Base-by-base conservation (phyloP, 192 early-diverging fungal genomes). In the Hyaloraphidium curvatum region DNA sequence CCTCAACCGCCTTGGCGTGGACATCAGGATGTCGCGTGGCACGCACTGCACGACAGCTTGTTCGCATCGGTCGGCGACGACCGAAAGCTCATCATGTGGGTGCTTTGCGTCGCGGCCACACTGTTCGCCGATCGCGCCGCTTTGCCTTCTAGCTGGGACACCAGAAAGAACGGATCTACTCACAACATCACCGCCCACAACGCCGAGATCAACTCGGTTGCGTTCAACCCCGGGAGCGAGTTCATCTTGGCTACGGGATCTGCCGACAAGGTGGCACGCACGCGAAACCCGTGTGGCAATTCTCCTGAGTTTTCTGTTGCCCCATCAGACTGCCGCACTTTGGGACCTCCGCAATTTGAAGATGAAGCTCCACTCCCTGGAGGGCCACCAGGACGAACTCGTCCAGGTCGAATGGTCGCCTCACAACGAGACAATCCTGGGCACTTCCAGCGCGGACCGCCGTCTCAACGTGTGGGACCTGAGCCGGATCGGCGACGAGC, bases 41-140 rank as follows among this genome's bases (percentile, higher is more conserved):
- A 88, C 55, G 66, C 66, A 27, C 65, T 81, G 59, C 76, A 87
- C 61, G 75, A 85, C 21, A 74, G 80, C 37, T 67, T 98, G 31
- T 98, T 98, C 71, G 94, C 88, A 2, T 94, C 90, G 25, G 94
- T 94, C 14, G 91, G 89, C 35, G 94, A 98, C 67, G 94, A 98
- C 66, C 82, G 81, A 50, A 78, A 82, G 40, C 73, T 98, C 51
- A 64, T 92, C 41, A 79, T 98, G 83, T 88, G 76, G 54, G 64
- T 56, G 5, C 2, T 35, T 27, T 51, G 3, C 39, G 41, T 35
- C 27, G 16, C 41, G 59, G 39, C 26, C 25, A 30, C 29, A n/a
- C 2, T 22, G 28, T 28, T 35, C 51, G 14, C 0, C 0, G 28
- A 17, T 28, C 27, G 25, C 33, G 7, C 26, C 29, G 26, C 35